Evolutionary conservation across 192 early-diverging fungal genomes (phyloP).

Genomic region (Backusella westeae): DNA sequence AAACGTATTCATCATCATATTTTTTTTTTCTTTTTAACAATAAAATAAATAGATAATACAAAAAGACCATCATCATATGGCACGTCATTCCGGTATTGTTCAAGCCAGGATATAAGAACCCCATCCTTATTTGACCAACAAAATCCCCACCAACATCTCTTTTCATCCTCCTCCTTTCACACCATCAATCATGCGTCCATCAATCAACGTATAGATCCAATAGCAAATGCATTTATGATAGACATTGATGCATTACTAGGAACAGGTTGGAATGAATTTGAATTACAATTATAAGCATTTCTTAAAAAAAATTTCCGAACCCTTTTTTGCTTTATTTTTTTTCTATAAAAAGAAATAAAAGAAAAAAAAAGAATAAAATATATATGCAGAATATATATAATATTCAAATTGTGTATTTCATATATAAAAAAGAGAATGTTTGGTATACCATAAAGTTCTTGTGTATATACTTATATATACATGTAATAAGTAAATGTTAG

Average conservation of each 20-base stretch:
- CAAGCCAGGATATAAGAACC: background rate
- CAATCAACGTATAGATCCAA: background rate
- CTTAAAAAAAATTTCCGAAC: background rate
- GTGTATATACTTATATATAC: background rate
- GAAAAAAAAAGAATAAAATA: background rate
- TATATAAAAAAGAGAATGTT: background rate
- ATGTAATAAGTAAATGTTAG: background rate
- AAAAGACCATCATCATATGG: slow-evolving; percentile 1
- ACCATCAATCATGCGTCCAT: slow-evolving; percentile 17
- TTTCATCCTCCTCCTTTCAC: slow-evolving; percentile 25
- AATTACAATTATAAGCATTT: slow-evolving; percentile 22
- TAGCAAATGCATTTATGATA: slow-evolving; percentile 18
- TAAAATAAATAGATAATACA: background rate
- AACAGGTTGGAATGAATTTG: slow-evolving; percentile 27
- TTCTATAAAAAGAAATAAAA: slow-evolving; percentile 1
- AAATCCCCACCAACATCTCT: slow-evolving; percentile 25
- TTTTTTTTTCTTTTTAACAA: background rate
- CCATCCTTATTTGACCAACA: background rate
- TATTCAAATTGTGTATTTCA: background rate
- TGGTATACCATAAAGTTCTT: background rate
- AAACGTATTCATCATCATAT: background rate
- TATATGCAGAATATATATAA: background rate
- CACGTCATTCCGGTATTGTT: background rate
- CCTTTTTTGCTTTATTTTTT: background rate
- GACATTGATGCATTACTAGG: slow-evolving; percentile 10